phyloP scores from a whole-genome alignment of 2,329 filamentous ascomycete genomes.

The Sporothrix inflata region DNA sequence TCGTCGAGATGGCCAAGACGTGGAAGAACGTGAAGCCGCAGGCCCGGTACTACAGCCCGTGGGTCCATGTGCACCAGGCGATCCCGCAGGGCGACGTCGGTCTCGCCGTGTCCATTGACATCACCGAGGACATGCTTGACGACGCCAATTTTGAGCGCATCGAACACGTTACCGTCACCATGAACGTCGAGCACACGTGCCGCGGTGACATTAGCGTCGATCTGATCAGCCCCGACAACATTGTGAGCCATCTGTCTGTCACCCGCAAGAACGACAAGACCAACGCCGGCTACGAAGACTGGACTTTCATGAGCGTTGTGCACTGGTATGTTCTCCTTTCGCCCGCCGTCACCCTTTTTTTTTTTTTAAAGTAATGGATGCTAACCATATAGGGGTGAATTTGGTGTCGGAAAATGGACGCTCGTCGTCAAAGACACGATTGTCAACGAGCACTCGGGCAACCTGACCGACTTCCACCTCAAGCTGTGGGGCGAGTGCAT shows the following conservation, averaged over 20 bases:
- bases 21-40: conserved; percentile 93
- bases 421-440: conserved; percentile 84
- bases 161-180: conserved; percentile 95
- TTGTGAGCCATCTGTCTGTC: conserved; percentile 82
- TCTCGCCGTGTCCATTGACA: conserved; percentile 75
- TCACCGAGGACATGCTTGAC: conserved; percentile 79
- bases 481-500: conserved; percentile 92
- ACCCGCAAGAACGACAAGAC: conserved; percentile 71
- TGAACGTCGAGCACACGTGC: conserved; percentile 88
- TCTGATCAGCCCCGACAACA: conserved; percentile 77
- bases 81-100: conserved; percentile 87
- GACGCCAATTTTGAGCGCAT: conserved; percentile 81
- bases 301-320: conserved; percentile 98
- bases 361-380: neutral
- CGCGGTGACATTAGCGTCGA: conserved; percentile 94
- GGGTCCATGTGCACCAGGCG: conserved; percentile 82
- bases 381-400: conserved; percentile 72
- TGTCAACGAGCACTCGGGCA: conserved; percentile 75
- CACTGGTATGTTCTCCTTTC: conserved; percentile 75
- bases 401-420: conserved; percentile 86
- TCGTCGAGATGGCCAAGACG: conserved; percentile 82
- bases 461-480: conserved; percentile 87
- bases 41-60: conserved; percentile 91
- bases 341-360: neutral
- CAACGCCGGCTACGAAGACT: conserved; percentile 77